A percentile compares a stretch with the other conserved stretches of the same genome.
Evolutionary conservation across 2,329 filamentous ascomycete genomes (phyloP).

Genomic region (Xylariaceae sp.): DNA sequence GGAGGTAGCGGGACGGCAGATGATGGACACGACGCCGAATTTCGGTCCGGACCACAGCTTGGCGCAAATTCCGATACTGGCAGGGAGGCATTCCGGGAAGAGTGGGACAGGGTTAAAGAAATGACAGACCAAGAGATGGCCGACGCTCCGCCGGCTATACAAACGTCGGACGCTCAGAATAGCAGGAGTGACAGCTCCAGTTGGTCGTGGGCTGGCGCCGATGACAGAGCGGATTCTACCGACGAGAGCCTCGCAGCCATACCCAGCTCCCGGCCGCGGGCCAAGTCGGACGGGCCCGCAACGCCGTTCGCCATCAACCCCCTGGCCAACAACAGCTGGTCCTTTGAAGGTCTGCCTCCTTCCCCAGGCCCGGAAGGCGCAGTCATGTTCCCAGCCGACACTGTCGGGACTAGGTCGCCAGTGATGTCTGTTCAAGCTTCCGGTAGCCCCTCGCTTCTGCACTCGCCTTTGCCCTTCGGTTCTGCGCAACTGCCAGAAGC

Average conservation of each 20-base stretch:
- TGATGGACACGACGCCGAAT: too few relatives aligned
- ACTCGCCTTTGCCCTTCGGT: too few relatives aligned
- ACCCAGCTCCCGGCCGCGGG: conserved; percentile 38
- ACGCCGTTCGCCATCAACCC: conserved; percentile 41
- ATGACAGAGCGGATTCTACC: conserved; percentile 18
- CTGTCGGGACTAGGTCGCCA: not conserved
- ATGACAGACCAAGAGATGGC: too few relatives aligned
- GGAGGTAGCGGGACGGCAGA: too few relatives aligned
- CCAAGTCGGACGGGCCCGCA: conserved; percentile 53
- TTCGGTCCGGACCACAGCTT: too few relatives aligned
- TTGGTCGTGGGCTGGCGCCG: conserved; percentile 27
- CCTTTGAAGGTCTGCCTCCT: conserved; percentile 37
- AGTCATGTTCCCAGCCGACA: not conserved
- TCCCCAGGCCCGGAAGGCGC: not conserved
- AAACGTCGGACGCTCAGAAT: conserved; percentile 16
- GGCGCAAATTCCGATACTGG: too few relatives aligned
- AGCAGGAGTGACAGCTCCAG: conserved; percentile 25
- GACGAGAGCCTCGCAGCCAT: too few relatives aligned
- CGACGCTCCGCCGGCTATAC: too few relatives aligned
- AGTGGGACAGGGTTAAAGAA: conserved; percentile 51
- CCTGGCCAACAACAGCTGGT: conserved; percentile 57
- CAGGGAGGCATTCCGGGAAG: too few relatives aligned
- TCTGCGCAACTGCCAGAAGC: too few relatives aligned
- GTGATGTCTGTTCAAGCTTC: too few relatives aligned
- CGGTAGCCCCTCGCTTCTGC: too few relatives aligned